Evolutionary conservation across 805 yeast genomes (phyloP).

Genomic region (Kurtzmaniella fragi): DNA sequence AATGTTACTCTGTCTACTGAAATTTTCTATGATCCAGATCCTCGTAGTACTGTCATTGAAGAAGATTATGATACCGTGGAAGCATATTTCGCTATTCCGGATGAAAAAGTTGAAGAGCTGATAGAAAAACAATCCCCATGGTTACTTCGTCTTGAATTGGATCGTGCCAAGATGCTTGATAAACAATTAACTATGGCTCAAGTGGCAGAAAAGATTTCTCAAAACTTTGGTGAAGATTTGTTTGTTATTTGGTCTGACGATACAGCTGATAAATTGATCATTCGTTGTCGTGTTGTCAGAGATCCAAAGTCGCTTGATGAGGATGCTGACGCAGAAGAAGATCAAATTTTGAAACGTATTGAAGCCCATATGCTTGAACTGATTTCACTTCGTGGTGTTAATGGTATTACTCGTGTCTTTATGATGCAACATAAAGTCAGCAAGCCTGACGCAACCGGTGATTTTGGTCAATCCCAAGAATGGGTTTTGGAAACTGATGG

Average conservation of each 20-base stretch:
- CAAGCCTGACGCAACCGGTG: constrained; percentile 76
- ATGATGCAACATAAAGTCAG: constrained; percentile 82
- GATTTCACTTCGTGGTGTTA: constrained; percentile 92
- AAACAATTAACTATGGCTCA: constrained; percentile 97
- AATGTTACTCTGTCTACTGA: constrained; percentile 97
- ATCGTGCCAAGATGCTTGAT: constrained; percentile 98
- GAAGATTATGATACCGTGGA: constrained; percentile 97
- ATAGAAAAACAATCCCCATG: constrained; percentile 96
- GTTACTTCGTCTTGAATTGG: constrained; percentile 92
- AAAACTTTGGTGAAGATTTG: constrained; percentile 88
- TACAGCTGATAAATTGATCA: constrained; percentile 91
- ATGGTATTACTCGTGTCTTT: constrained; percentile 85
- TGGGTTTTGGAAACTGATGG: constrained; percentile 99
- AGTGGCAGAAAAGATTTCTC: constrained; percentile 92
- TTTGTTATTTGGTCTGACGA: constrained; percentile 99
- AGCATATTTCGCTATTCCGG: constrained; percentile 95
- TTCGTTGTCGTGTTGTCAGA: constrained; percentile 97
- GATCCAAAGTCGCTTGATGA: constrained; percentile 92
- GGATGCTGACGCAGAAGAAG: constrained; percentile 94
- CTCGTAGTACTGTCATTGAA: constrained; percentile 91
- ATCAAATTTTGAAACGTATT: constrained; percentile 88
- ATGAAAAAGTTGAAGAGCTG: constrained; percentile 92
- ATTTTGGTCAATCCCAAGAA: constrained; percentile 81
- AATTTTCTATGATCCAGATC: constrained; percentile 97
- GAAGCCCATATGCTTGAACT: constrained; percentile 96